Evolutionary conservation across 2,329 filamentous ascomycete species (phyloP).

Genomic region (Colletotrichum orchidophilum): DNA sequence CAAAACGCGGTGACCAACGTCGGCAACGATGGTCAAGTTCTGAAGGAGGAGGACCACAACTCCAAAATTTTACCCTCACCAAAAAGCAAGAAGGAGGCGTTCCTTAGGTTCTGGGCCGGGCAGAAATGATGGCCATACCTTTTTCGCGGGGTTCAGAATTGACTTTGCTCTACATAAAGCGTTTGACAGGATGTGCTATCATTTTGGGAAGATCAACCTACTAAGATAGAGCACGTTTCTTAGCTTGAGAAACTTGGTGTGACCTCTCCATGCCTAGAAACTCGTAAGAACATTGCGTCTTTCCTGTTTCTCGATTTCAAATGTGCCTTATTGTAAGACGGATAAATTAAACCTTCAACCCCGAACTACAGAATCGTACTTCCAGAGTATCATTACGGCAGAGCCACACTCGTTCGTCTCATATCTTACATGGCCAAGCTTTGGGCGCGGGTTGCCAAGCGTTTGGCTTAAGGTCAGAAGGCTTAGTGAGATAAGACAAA

Average conservation of each 20-base stretch:
- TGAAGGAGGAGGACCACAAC: constrained; percentile 27
- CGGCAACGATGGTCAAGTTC: constrained; percentile 16
- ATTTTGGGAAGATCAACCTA: too few species aligned
- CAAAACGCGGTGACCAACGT: constrained; percentile 32
- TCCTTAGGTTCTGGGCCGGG: constrained; percentile 40
- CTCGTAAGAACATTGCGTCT: background rate
- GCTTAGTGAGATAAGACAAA: background rate
- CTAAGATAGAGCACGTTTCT: too few species aligned
- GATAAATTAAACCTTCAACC: background rate
- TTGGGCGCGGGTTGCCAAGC: background rate
- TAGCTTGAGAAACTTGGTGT: too few species aligned
- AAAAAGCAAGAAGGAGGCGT: constrained; percentile 38
- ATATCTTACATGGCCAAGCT: background rate
- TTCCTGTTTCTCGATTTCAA: background rate
- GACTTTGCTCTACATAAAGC: too few species aligned
- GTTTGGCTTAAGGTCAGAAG: background rate
- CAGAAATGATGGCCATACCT: background rate
- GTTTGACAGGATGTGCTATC: too few species aligned
- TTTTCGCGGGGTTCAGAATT: background rate
- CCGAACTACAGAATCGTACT: background rate
- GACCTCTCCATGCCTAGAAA: too few species aligned
- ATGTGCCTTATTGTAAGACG: background rate
- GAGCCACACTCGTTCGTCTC: background rate
- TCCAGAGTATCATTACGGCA: background rate
- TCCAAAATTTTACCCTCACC: constrained; percentile 28